These are phyloP conservation scores for Fusarium paranaense DNA, from an alignment of 2,329 filamentous ascomycete species.

Conservation along the genomic window DNA sequence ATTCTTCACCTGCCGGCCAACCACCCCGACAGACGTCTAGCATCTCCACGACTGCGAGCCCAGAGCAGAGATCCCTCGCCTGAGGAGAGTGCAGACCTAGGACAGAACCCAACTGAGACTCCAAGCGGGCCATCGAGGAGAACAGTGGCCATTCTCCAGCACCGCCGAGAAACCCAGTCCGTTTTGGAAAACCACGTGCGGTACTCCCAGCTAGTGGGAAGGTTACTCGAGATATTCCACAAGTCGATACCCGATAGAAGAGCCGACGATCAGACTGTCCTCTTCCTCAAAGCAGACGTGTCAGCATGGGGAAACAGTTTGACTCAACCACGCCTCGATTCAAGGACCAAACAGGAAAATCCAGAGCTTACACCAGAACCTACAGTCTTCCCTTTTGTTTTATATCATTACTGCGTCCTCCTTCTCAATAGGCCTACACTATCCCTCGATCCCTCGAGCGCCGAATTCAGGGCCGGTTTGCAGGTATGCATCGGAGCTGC, in stretches of 20 bases:
- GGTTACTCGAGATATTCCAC: conserved; percentile 3
- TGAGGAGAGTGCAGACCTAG: not conserved
- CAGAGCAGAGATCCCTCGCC: not conserved
- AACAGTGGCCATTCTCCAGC: not conserved
- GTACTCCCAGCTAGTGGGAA: not conserved
- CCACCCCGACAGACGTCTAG: conserved; percentile 22
- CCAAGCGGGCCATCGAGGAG: not conserved
- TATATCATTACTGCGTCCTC: conserved; percentile 49
- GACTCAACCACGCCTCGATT: not conserved
- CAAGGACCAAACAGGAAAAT: not conserved
- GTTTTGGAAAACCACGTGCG: not conserved
- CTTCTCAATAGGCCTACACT: conserved; percentile 50
- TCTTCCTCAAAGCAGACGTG: conserved; percentile 21
- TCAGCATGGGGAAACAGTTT: not conserved
- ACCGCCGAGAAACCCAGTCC: not conserved
- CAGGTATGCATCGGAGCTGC: conserved; percentile 47
- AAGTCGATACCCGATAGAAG: not conserved
- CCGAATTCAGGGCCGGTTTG: conserved; percentile 46
- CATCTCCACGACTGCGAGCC: not conserved
- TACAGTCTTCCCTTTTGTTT: conserved; percentile 43
- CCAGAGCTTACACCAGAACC: not conserved
- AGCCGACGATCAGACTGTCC: not conserved
- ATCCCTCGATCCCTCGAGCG: conserved; percentile 42
- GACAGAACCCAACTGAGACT: not conserved
- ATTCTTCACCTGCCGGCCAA: conserved; percentile 17